phyloP scores from a whole-genome alignment of 83 land plant species.

The Larix sibirica region DNA sequence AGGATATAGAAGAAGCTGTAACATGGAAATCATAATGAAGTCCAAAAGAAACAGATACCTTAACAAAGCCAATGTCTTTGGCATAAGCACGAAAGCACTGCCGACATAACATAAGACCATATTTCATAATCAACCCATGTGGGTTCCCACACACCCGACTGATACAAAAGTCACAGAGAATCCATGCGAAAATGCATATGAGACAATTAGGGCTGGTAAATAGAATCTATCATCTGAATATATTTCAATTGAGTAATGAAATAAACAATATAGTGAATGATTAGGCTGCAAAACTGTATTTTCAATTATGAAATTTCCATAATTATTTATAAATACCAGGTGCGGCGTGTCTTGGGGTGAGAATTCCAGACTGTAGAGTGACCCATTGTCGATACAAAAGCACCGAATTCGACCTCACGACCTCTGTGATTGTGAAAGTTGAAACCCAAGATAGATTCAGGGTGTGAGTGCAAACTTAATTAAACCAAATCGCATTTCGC shows the following conservation, averaged over 20 bases:
- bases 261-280: too few relatives aligned
- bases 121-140: constrained; percentile 76
- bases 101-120: constrained; percentile 82
- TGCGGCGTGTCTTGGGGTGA: constrained; percentile 60
- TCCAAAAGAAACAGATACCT: constrained; percentile 29
- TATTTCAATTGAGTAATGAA: too few relatives aligned
- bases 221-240: too few relatives aligned
- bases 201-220: too few relatives aligned
- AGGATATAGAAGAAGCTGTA: background rate
- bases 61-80: constrained; percentile 87
- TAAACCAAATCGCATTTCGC: too few relatives aligned
- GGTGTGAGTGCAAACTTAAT: too few relatives aligned
- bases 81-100: constrained; percentile 90
- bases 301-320: too few relatives aligned
- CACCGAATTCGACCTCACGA: too few relatives aligned
- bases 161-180: constrained; percentile 6
- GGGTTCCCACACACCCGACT: constrained; percentile 91
- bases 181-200: too few relatives aligned
- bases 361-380: constrained; percentile 50
- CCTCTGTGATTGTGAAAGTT: too few relatives aligned
- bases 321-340: constrained; percentile 23
- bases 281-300: too few relatives aligned
- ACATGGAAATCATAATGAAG: background rate
- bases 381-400: constrained; percentile 1
- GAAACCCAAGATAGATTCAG: too few relatives aligned